Percentiles rank a stretch among this genome's conserved stretches.
phyloP scores from a whole-genome alignment of 2,329 filamentous ascomycete species.

The Hypoxylon sp. region DNA sequence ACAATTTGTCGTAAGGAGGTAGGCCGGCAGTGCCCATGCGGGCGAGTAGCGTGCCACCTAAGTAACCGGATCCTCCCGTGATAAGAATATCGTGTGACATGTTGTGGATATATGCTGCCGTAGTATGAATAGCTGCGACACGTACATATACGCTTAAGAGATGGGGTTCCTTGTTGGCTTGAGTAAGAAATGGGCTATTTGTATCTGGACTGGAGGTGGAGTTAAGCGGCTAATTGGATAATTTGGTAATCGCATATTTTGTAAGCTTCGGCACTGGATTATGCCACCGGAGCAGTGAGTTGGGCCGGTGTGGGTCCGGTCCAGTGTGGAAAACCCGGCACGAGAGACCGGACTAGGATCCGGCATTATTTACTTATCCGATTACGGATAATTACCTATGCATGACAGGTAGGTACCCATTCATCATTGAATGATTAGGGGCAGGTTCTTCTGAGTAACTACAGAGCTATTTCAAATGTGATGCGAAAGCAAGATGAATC shows the following conservation, averaged over 20 bases:
- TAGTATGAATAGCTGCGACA: not conserved
- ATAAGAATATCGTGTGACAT: conserved; percentile 58
- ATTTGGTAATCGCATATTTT: not conserved
- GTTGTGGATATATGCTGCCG: not conserved
- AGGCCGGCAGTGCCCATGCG: conserved; percentile 53
- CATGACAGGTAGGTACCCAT: no score
- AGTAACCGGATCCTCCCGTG: conserved; percentile 65
- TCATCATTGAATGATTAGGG: no score
- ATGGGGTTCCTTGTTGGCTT: not conserved
- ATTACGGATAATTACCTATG: no score
- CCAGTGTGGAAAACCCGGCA: not conserved
- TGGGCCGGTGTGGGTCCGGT: not conserved
- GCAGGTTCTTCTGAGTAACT: no score
- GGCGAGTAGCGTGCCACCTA: conserved; percentile 63
- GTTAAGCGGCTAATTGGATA: not conserved
- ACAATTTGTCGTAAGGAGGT: conserved; percentile 57
- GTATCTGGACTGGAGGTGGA: not conserved
- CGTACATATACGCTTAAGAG: not conserved
- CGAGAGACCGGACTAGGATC: not conserved
- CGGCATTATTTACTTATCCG: not conserved
- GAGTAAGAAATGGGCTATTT: not conserved
- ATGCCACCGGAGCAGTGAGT: not conserved
- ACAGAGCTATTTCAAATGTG: no score
- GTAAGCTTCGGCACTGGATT: not conserved
- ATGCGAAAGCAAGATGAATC: no score